Conservation (phyloP, 805 yeast species). For the Wickerhamomyces alni region DNA sequence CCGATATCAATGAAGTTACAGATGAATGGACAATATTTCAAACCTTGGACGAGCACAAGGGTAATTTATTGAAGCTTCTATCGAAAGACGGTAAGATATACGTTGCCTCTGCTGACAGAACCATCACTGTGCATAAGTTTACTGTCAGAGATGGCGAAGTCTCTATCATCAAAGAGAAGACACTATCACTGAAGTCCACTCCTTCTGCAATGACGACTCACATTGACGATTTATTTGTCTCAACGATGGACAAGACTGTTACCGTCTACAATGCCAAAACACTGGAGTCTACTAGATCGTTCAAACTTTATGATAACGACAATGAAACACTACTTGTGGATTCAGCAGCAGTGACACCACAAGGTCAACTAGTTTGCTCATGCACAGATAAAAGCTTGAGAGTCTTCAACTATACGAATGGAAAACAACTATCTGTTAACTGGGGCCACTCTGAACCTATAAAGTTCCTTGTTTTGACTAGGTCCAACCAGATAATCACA, state of each 20-base stretch:
- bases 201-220: slow-evolving; percentile 37
- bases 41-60: slow-evolving; percentile 55
- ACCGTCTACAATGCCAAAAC: slow-evolving; percentile 31
- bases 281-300: slow-evolving; percentile 28
- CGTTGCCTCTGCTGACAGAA: slow-evolving; percentile 58
- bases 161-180: slow-evolving; percentile 32
- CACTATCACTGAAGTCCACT: slow-evolving; percentile 44
- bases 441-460: slow-evolving; percentile 61
- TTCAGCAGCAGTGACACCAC: slow-evolving; percentile 29
- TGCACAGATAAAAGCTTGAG: slow-evolving; percentile 56
- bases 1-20: slow-evolving; percentile 15
- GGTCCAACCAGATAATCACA: slow-evolving; percentile 29
- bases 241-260: slow-evolving; percentile 47
- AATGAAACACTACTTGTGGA: slow-evolving; percentile 42
- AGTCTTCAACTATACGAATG: slow-evolving; percentile 37
- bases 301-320: slow-evolving; percentile 37
- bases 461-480: slow-evolving; percentile 30
- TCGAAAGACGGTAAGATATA: slow-evolving; percentile 29
- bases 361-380: slow-evolving; percentile 32
- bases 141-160: slow-evolving; percentile 19
- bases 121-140: slow-evolving; percentile 45
- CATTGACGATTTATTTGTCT: slow-evolving; percentile 37
- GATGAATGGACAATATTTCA: slow-evolving; percentile 47
- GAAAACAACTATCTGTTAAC: slow-evolving; percentile 40
- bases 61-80: slow-evolving; percentile 38